Conservation (phyloP, 805 yeast genomes). For the Ascoidea tarda region DNA sequence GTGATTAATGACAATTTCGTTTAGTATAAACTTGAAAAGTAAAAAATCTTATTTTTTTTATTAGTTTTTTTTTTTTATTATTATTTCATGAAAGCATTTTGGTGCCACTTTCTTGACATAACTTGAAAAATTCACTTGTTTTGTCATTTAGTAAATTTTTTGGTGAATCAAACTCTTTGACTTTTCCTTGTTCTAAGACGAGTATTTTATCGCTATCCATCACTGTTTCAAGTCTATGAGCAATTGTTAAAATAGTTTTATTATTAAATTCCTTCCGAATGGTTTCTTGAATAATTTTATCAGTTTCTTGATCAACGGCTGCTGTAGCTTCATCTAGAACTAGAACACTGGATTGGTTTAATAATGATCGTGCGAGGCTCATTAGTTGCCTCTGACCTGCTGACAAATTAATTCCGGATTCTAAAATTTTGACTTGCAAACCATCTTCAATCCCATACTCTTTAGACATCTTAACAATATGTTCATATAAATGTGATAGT, state of each 20-base stretch:
- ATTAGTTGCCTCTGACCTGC: slow-evolving; percentile 80
- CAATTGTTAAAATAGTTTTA: slow-evolving; percentile 76
- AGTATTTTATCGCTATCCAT: slow-evolving; percentile 71
- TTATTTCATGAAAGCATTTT: no score
- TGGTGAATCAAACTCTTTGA: slow-evolving; percentile 70
- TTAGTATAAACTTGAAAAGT: no score
- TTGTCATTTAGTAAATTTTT: slow-evolving; percentile 26
- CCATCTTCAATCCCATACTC: slow-evolving; percentile 16
- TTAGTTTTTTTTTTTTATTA: no score
- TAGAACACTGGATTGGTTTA: slow-evolving; percentile 57
- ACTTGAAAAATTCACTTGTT: slow-evolving; percentile 31
- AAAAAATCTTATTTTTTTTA: no score
- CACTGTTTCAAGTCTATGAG: slow-evolving; percentile 78
- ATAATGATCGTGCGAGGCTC: slow-evolving; percentile 70
- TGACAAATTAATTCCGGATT: slow-evolving; percentile 73
- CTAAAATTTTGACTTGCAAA: slow-evolving; percentile 41
- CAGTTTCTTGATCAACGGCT: slow-evolving; percentile 80
- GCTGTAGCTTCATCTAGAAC: slow-evolving; percentile 83
- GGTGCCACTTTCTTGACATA: slow-evolving; percentile 21
- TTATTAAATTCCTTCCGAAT: slow-evolving; percentile 57
- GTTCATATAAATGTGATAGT: slow-evolving; percentile 41
- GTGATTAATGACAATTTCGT: no score
- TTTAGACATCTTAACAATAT: slow-evolving; percentile 23
- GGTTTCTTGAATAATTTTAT: slow-evolving; percentile 63
- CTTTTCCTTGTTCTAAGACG: slow-evolving; percentile 57